These are phyloP conservation scores for Aphanomyces cochlioides DNA, from an alignment of 352 stramenopile genomes.

Conservation along the genomic window DNA sequence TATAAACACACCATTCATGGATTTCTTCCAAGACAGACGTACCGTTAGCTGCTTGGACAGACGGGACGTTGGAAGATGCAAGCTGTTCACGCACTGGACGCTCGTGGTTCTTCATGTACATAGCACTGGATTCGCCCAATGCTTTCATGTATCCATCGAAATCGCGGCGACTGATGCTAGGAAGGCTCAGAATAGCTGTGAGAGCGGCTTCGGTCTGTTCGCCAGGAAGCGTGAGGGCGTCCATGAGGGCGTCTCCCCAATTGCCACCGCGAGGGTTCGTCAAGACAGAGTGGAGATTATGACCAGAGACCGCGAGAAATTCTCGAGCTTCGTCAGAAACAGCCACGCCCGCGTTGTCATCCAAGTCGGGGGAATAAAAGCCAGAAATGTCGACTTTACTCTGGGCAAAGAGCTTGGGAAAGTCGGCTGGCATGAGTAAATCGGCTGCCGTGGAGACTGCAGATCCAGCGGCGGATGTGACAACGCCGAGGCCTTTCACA, in stretches of 20 bases:
- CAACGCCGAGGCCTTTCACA: conserved; percentile 20
- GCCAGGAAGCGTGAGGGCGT: conserved; percentile 67
- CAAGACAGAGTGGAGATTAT: conserved; percentile 84
- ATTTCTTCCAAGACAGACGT: conserved; percentile 28
- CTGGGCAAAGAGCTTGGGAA: conserved; percentile 28
- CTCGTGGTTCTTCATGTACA: conserved; percentile 72
- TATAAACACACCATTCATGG: conserved; percentile 26
- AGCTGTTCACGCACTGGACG: conserved; percentile 78
- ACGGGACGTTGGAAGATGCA: conserved; percentile 76
- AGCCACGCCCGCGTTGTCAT: conserved; percentile 37
- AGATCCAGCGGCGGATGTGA: conserved; percentile 24
- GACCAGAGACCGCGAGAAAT: conserved; percentile 61
- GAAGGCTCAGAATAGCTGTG: conserved; percentile 52
- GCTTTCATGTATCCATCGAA: conserved; percentile 77
- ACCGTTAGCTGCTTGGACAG: conserved; percentile 72
- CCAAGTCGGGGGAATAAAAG: conserved; percentile 22
- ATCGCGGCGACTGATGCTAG: conserved; percentile 55
- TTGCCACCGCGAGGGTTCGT: conserved; percentile 71
- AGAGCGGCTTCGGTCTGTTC: conserved; percentile 53
- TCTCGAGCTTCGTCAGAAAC: conserved; percentile 59
- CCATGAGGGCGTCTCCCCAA: conserved; percentile 65
- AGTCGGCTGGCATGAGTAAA: conserved; percentile 27
- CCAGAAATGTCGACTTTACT: conserved; percentile 24
- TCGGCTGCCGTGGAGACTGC: conserved; percentile 21
- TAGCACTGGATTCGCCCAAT: conserved; percentile 55